A percentile compares a stretch with the other conserved stretches of the same genome.
phyloP scores from a whole-genome alignment of 495 filamentous ascomycete species.

The Penicillium arizonense region DNA sequence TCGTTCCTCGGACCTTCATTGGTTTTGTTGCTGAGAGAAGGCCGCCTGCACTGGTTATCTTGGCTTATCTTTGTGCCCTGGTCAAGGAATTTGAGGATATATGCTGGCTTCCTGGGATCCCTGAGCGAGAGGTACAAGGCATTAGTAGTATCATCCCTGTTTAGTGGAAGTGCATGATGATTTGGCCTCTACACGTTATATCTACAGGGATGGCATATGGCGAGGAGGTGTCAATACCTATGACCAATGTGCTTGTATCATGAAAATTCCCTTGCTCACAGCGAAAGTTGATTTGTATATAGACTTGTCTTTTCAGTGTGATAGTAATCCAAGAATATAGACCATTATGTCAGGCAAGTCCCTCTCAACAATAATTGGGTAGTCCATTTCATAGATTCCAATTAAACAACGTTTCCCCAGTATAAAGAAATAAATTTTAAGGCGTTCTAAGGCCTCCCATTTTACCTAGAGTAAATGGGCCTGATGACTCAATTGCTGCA shows the following conservation, averaged over 20 bases:
- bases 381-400: too few relatives aligned
- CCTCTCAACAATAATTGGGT: too few relatives aligned
- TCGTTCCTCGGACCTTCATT: slow-evolving; percentile 29
- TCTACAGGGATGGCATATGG: not conserved
- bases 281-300: too few relatives aligned
- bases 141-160: slow-evolving; percentile 33
- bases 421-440: too few relatives aligned
- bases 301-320: too few relatives aligned
- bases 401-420: too few relatives aligned
- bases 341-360: too few relatives aligned
- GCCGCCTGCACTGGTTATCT: slow-evolving; percentile 32
- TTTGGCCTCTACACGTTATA: slow-evolving; percentile 31
- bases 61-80: slow-evolving; percentile 41
- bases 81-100: slow-evolving; percentile 23
- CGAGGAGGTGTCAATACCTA: not conserved
- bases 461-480: too few relatives aligned
- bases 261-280: not conserved
- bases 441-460: too few relatives aligned
- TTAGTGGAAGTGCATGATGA: slow-evolving; percentile 37
- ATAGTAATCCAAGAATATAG: too few relatives aligned
- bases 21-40: slow-evolving; percentile 28
- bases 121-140: slow-evolving; percentile 35
- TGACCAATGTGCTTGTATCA: not conserved
- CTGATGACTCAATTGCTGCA: too few relatives aligned
- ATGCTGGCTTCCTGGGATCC: slow-evolving; percentile 43